phyloP scores from a whole-genome alignment of 768 basidiomycete genomes.

The Lentinula detonsa region DNA sequence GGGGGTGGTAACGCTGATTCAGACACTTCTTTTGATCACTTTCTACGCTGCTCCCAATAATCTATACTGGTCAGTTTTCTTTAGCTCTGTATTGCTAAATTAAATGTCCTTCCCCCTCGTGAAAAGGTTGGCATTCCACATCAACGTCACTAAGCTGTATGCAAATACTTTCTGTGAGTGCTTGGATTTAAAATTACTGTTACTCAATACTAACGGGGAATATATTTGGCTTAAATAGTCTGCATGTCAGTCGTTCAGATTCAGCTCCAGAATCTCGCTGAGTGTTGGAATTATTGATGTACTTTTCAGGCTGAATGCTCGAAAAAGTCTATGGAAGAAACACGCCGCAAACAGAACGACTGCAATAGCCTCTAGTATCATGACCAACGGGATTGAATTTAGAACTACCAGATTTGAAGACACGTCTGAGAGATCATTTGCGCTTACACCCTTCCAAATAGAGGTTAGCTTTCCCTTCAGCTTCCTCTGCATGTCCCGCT shows the following conservation, averaged over 20 bases:
- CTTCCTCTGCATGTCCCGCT: too few species aligned
- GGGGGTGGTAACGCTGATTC: slow-evolving; percentile 36
- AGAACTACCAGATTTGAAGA: not conserved
- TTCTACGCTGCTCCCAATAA: slow-evolving; percentile 31
- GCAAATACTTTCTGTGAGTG: slow-evolving; percentile 45
- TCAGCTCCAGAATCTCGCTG: too few species aligned
- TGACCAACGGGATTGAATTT: not conserved
- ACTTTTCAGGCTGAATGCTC: not conserved
- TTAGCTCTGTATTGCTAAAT: not conserved
- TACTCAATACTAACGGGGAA: not conserved
- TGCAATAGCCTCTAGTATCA: not conserved
- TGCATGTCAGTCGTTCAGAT: not conserved
- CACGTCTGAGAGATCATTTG: not conserved
- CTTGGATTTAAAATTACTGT: not conserved
- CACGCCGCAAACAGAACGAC: not conserved
- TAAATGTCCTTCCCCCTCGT: not conserved
- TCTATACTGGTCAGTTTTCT: slow-evolving; percentile 30
- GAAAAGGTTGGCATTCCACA: slow-evolving; percentile 38
- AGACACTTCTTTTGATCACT: slow-evolving; percentile 32
- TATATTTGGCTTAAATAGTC: not conserved
- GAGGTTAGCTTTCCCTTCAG: not conserved
- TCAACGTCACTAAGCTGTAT: slow-evolving; percentile 43
- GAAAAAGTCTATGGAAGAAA: not conserved
- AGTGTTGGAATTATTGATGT: not conserved
- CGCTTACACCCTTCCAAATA: not conserved